A percentile compares a stretch with the other conserved stretches of the same genome.
These are phyloP conservation scores for Podila verticillata DNA, from an alignment of 192 early-diverging fungal species.

Conservation along the genomic window DNA sequence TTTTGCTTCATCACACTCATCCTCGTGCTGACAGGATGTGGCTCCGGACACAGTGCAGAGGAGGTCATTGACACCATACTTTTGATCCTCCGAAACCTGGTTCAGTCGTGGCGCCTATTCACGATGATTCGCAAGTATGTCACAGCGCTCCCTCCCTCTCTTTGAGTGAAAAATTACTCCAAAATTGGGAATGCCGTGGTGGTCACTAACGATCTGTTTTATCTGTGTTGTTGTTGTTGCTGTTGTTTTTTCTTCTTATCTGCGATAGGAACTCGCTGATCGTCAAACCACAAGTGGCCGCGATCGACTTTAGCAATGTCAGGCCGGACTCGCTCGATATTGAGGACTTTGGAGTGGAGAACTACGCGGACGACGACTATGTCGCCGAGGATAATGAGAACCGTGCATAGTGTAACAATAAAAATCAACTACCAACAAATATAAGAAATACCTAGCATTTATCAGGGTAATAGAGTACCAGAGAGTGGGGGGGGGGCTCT, in stretches of 20 bases:
- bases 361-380: constrained; percentile 25
- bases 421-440: too few relatives aligned
- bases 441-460: too few relatives aligned
- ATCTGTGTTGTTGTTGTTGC: background rate
- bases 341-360: constrained; percentile 26
- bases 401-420: too few relatives aligned
- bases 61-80: constrained; percentile 77
- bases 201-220: background rate
- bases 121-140: constrained; percentile 73
- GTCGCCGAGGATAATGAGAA: constrained; percentile 26
- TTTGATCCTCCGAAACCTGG: constrained; percentile 76
- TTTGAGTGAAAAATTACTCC: background rate
- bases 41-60: constrained; percentile 68
- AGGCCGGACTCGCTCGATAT: constrained; percentile 34
- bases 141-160: too few relatives aligned
- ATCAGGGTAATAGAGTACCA: too few relatives aligned
- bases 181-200: background rate
- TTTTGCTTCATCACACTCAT: constrained; percentile 77
- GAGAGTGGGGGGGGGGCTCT: too few relatives aligned
- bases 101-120: constrained; percentile 74
- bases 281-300: constrained; percentile 33
- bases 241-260: background rate
- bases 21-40: constrained; percentile 73
- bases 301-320: constrained; percentile 42
- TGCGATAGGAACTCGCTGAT: constrained; percentile 35